Base-by-base conservation (phyloP, 2,329 filamentous ascomycete species). In the Xylariales sp. region DNA sequence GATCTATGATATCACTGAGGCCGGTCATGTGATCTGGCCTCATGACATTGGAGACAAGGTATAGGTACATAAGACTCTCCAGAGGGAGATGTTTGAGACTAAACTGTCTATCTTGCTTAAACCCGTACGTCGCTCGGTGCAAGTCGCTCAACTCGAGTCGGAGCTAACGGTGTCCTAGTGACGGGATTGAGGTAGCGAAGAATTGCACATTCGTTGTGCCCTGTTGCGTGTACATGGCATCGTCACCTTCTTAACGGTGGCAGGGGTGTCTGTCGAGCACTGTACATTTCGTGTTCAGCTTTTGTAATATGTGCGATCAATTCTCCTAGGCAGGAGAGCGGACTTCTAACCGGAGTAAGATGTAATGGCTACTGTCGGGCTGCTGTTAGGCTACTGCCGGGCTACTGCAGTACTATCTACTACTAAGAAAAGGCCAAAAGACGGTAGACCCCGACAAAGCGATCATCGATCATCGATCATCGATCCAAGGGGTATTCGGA, bases 21-120 rank as follows among this genome's bases (percentile, higher is more conserved):
- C 50, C 41, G 34, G 60, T 74, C 71, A 75, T 75, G 72, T 75
- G 73, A 74, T 64, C 62, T 59, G 62, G 63, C 39, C 46, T 55
- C 58, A 57, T 53, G 32, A 30, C 52, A 53, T 49, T 43, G 43
- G 28, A 32, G 36, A 50, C 43, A 46, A 30, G 30, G 36, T 23
- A 23, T 1, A 34, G 32, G 12, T 43, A 30, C 57, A 9, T 7
- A 41, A 30, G 12, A 34, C 8, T 46, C 8, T 39, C 1, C 36
- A 34, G 32, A 34, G 32, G 32, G 32, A 34, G 32, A 34, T 34
- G 32, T 34, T 34, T 8, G 3, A 34, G 32, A 34, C 32, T 3
- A 39, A 59, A 16, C 16, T 49, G 34, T 43, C 43, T 61, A 23
- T 23, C 23, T 45, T 56, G 63, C 50, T 36, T 32, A 61, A 30